phyloP scores from a whole-genome alignment of 192 early-diverging fungal genomes.

The Phycomyces blakesleeanus region DNA sequence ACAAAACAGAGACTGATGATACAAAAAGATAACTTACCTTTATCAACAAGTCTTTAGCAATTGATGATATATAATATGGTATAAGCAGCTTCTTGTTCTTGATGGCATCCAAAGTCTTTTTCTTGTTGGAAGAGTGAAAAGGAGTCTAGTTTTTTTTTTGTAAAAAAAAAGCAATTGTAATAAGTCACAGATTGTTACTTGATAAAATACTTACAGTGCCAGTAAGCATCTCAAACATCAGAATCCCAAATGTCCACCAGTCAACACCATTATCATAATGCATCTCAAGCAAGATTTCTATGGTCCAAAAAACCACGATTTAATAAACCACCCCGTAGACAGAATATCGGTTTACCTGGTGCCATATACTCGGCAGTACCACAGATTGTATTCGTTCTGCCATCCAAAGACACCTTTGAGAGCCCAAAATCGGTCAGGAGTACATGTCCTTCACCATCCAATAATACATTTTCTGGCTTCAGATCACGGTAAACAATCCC shows the following conservation, averaged over 20 bases:
- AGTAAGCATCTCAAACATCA: slow-evolving; percentile 91
- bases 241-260: slow-evolving; percentile 88
- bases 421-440: slow-evolving; percentile 94
- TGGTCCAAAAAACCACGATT: background rate
- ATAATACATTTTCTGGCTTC: slow-evolving; percentile 72
- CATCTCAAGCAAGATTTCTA: slow-evolving; percentile 58
- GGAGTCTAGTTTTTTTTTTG: too few species aligned
- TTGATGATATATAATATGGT: slow-evolving; percentile 76
- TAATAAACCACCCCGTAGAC: background rate
- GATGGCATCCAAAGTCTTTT: slow-evolving; percentile 83
- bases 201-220: slow-evolving; percentile 45
- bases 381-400: slow-evolving; percentile 60
- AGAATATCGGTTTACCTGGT: slow-evolving; percentile 36
- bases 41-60: slow-evolving; percentile 73
- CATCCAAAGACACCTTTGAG: slow-evolving; percentile 73
- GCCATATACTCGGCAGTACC: slow-evolving; percentile 81
- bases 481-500: slow-evolving; percentile 89
- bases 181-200: background rate
- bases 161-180: too few species aligned
- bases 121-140: slow-evolving; percentile 75
- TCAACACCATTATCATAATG: slow-evolving; percentile 78
- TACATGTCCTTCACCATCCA: slow-evolving; percentile 75
- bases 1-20: too few species aligned
- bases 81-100: slow-evolving; percentile 75
- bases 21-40: slow-evolving; percentile 39